Evolutionary conservation across 495 filamentous ascomycete species (phyloP).

Genomic region (Chaetomidium leptoderma): DNA sequence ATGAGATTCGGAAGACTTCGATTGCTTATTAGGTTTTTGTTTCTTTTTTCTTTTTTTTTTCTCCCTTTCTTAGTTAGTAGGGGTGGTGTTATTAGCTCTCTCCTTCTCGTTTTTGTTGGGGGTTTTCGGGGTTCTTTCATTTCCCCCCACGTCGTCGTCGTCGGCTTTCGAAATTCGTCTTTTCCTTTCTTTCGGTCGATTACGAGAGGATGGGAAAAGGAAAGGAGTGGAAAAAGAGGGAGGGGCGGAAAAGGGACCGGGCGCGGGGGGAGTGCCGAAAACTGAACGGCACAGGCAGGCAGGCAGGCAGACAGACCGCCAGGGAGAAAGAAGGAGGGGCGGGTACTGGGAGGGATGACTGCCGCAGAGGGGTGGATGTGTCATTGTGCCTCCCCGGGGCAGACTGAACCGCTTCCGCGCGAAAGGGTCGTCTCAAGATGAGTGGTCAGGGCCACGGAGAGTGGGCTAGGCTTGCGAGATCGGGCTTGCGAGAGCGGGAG

Average conservation of each 20-base stretch:
- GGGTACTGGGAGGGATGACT: background rate
- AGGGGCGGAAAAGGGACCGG: background rate
- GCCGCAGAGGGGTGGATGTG: background rate
- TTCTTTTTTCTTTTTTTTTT: background rate
- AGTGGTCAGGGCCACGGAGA: background rate
- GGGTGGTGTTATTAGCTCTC: background rate
- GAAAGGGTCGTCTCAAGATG: background rate
- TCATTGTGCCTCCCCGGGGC: background rate
- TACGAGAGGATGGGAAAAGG: background rate
- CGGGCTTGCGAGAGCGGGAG: background rate
- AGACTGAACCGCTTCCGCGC: background rate
- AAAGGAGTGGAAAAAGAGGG: background rate
- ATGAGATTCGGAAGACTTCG: slow-evolving; percentile 37
- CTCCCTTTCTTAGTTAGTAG: background rate
- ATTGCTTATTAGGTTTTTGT: slow-evolving; percentile 10
- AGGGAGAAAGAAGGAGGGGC: background rate
- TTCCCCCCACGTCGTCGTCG: too few relatives aligned
- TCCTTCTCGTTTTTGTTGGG: background rate
- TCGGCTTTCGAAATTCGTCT: too few relatives aligned
- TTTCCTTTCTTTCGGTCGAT: background rate
- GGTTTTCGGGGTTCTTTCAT: background rate
- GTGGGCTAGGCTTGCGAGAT: background rate
- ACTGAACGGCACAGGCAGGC: background rate
- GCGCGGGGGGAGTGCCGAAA: background rate
- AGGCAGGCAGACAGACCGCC: background rate